Conservation (phyloP, 306 rosid genomes). For the Geum urbanum region DNA sequence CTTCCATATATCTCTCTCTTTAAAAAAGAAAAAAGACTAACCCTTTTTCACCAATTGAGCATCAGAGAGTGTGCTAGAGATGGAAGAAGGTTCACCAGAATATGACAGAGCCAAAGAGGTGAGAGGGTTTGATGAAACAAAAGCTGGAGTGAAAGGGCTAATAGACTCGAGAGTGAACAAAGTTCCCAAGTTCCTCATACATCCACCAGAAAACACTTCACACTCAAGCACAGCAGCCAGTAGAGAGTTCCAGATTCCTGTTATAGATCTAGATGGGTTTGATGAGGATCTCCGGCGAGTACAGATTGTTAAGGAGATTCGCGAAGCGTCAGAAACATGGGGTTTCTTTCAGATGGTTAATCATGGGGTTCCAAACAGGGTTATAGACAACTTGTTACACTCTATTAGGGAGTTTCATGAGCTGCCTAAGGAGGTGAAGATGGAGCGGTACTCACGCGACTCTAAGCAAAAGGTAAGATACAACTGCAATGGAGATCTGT, state of each 20-base stretch:
- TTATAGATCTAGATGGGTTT: slow-evolving; percentile 49
- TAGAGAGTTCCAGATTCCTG: slow-evolving; percentile 40
- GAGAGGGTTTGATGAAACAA: slow-evolving; percentile 62
- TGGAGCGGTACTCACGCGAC: slow-evolving; percentile 72
- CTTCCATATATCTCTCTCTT: background rate
- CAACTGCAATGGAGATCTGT: slow-evolving; percentile 64
- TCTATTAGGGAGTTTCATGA: slow-evolving; percentile 55
- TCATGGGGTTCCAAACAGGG: slow-evolving; percentile 53
- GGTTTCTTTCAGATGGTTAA: slow-evolving; percentile 75
- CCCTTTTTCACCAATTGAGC: background rate
- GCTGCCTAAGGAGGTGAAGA: slow-evolving; percentile 54
- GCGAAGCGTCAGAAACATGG: slow-evolving; percentile 61
- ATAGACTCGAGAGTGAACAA: slow-evolving; percentile 49
- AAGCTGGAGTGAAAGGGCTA: slow-evolving; percentile 76
- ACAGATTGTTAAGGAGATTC: slow-evolving; percentile 38
- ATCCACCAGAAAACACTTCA: slow-evolving; percentile 36
- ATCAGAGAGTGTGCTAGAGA: background rate
- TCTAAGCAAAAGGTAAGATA: slow-evolving; percentile 38
- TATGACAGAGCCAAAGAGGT: slow-evolving; percentile 62
- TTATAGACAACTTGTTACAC: slow-evolving; percentile 45
- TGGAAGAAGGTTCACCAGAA: background rate
- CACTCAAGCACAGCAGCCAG: background rate
- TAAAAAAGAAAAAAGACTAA: background rate
- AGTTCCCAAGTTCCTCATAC: slow-evolving; percentile 60
- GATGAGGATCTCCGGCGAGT: slow-evolving; percentile 22